phyloP scores from a whole-genome alignment of 2,329 filamentous ascomycete genomes.

The Verticillium dahliae region DNA sequence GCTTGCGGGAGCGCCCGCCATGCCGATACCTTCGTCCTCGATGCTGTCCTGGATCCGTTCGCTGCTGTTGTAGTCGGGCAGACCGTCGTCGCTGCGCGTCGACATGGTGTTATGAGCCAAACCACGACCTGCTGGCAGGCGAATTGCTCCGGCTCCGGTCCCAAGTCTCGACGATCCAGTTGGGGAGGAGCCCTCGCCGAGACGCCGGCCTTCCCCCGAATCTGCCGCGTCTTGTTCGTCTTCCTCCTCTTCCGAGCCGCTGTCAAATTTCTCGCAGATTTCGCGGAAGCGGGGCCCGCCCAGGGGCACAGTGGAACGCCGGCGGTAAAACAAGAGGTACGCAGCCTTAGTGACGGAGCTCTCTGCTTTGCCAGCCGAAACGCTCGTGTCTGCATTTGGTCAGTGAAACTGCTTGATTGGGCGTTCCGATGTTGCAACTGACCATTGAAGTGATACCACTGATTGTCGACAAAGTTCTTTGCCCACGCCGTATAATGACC shows the following conservation, averaged over 20 bases:
- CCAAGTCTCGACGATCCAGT: conserved; percentile 89
- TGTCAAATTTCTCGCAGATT: conserved; percentile 59
- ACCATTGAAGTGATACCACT: conserved; percentile 99
- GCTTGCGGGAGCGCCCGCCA: conserved; percentile 25
- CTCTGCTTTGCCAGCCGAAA: conserved; percentile 53
- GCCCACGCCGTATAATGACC: conserved; percentile 95
- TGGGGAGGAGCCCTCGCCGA: conserved; percentile 76
- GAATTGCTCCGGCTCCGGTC: conserved; percentile 70
- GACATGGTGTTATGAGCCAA: conserved; percentile 33
- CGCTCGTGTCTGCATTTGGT: conserved; percentile 62
- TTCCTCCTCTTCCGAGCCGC: conserved; percentile 35
- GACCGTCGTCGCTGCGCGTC: conserved; percentile 18
- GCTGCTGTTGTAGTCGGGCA: conserved; percentile 12
- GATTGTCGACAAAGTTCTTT: conserved; percentile 80
- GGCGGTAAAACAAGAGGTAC: conserved; percentile 93
- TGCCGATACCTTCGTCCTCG: conserved; percentile 41
- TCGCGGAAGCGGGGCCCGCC: conserved; percentile 71
- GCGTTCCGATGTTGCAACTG: conserved; percentile 23
- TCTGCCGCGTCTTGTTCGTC: conserved; percentile 37
- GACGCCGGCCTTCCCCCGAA: conserved; percentile 78
- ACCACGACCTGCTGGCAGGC: conserved; percentile 57
- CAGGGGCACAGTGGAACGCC: conserved; percentile 68
- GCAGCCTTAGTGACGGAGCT: conserved; percentile 68
- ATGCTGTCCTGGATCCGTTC: conserved; percentile 33
- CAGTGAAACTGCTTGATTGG: conserved; percentile 21